Base-by-base conservation (phyloP, 768 basidiomycete genomes). In the Calocybe indica region DNA sequence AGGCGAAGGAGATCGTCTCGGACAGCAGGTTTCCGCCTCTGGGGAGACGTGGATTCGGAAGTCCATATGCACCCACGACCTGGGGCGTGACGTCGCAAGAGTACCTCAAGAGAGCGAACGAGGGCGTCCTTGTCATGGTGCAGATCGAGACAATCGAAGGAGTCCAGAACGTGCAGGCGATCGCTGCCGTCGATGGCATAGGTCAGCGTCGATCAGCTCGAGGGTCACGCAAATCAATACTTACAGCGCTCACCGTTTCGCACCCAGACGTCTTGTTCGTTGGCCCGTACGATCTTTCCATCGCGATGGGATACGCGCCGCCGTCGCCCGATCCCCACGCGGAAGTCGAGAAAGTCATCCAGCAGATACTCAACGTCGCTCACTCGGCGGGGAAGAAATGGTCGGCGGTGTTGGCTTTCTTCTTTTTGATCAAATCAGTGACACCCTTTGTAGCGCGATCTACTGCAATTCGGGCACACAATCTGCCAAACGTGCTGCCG, bases 221-320 rank as follows among this genome's bases (percentile, higher is more conserved):
- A 57, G 63, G 6, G 30, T 13, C 31, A 43, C 28, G 22, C 13
- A 10, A 6, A 10, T 5, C 7, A 34, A 45, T 7, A 9, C 9
- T 32, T 44, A 10, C 31, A 8, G 11, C 28, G 40, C 30, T 38
- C 40, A 10, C 30, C 44, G 1, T 33, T 33, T 13, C 49, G 28
- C 22, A 8, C 0, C 1, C 37, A 73, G 71, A 73, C 47, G 68
- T 63, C 6, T 47, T 62, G 15, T 60, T 64, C 62, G 76, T 85
- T 45, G 83, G 83, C 3, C 83, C 83, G 3, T 85, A 78, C 51
- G 83, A 85, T 56, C 71, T 86, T 37, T 86, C 85, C 1, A 68
- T 83, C 43, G 71, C 75, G 1, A 66, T 83, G 28, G 82, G 83
- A 33, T 79, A 74, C 56, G 73, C 79, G 1, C 62, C 78, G 5